A percentile compares a stretch with the other conserved stretches of the same genome.
phyloP scores from a whole-genome alignment of 192 early-diverging fungal species.

The Chytriomyces sp. region DNA sequence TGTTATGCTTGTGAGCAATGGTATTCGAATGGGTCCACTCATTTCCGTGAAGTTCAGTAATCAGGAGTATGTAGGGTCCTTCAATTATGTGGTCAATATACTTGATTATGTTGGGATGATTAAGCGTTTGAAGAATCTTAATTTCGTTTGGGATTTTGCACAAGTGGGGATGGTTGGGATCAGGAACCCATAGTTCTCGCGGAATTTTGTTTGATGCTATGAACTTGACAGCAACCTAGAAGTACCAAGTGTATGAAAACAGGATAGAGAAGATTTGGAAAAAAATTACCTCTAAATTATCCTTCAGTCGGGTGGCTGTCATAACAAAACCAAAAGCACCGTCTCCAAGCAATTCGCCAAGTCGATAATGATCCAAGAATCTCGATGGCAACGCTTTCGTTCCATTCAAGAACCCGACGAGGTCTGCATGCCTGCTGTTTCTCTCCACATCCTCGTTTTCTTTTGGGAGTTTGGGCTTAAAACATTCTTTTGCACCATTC shows the following conservation, averaged over 20 bases:
- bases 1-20: not conserved
- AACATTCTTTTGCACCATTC: not conserved
- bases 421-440: slow-evolving; percentile 31
- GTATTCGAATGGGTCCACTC: slow-evolving; percentile 43
- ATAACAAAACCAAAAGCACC: slow-evolving; percentile 58
- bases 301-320: slow-evolving; percentile 37
- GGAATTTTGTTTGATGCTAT: slow-evolving; percentile 47
- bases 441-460: slow-evolving; percentile 7
- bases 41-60: slow-evolving; percentile 55
- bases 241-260: not conserved
- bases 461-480: not conserved
- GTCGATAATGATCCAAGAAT: slow-evolving; percentile 32
- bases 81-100: slow-evolving; percentile 51
- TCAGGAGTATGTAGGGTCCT: slow-evolving; percentile 45
- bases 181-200: slow-evolving; percentile 38
- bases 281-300: slow-evolving; percentile 27
- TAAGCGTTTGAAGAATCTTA: slow-evolving; percentile 31
- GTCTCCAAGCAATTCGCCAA: slow-evolving; percentile 50
- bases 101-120: slow-evolving; percentile 52
- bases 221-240: slow-evolving; percentile 56
- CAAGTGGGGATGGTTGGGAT: not conserved
- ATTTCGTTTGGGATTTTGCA: slow-evolving; percentile 44
- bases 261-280: not conserved
- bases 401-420: slow-evolving; percentile 41
- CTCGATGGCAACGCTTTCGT: not conserved